Percentiles rank a stretch among this genome's conserved stretches.
Conservation (phyloP, 495 filamentous ascomycete species). For the Tuber indicum region DNA sequence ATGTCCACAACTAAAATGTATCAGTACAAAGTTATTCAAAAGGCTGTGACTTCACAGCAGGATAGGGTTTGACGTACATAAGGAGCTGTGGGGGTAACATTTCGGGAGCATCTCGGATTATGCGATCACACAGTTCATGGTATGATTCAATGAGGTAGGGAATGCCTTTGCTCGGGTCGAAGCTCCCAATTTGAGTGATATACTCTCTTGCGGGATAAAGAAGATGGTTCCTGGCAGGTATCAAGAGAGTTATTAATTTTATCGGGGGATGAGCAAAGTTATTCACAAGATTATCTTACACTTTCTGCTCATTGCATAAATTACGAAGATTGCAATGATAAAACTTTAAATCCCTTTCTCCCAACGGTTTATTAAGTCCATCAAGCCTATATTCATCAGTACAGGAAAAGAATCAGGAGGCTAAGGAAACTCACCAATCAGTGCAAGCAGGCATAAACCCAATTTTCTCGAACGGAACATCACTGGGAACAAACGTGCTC, state of each 20-base stretch:
- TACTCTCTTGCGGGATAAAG: constrained; percentile 67
- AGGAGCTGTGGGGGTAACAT: constrained; percentile 63
- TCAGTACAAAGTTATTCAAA: constrained; percentile 8
- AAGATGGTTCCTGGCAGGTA: constrained; percentile 53
- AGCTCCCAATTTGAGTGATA: constrained; percentile 75
- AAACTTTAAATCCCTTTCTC: constrained; percentile 65
- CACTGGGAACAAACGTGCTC: constrained; percentile 63
- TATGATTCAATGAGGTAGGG: constrained; percentile 73
- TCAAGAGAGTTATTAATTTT: constrained; percentile 9
- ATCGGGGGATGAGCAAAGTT: neutral
- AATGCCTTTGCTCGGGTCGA: constrained; percentile 83
- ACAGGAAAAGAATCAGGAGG: neutral
- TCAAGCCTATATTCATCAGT: constrained; percentile 55
- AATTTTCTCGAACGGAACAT: constrained; percentile 60
- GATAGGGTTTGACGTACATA: constrained; percentile 45
- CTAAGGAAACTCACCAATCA: constrained; percentile 55
- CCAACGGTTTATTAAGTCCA: constrained; percentile 74
- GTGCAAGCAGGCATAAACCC: constrained; percentile 78
- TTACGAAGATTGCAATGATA: constrained; percentile 70
- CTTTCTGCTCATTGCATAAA: constrained; percentile 54
- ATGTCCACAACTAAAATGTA: constrained; percentile 54
- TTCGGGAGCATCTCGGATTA: constrained; percentile 44
- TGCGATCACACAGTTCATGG: constrained; percentile 62
- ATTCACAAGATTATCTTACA: constrained; percentile 43
- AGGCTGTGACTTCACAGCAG: neutral